A percentile compares a stretch with the other conserved stretches of the same genome.
These are phyloP conservation scores for Omphalotus olearius DNA, from an alignment of 1,284 basidiomycete species.

Conservation along the genomic window DNA sequence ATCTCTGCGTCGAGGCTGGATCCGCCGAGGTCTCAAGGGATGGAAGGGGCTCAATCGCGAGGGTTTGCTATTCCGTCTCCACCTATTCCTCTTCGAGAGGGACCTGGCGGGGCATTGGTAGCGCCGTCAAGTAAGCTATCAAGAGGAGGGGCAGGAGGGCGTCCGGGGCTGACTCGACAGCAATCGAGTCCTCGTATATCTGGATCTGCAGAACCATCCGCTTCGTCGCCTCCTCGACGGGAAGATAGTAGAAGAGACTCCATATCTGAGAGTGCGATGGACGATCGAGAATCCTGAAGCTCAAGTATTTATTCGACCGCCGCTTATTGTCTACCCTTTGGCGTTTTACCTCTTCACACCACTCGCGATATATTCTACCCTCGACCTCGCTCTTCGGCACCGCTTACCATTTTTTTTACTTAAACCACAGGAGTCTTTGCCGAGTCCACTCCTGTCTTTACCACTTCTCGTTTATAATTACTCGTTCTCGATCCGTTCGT, in stretches of 20 bases:
- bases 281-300: slow-evolving; percentile 21
- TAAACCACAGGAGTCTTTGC: background rate
- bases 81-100: slow-evolving; percentile 27
- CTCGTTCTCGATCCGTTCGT: slow-evolving; percentile 4
- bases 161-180: slow-evolving; percentile 24
- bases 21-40: slow-evolving; percentile 24
- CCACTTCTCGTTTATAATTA: too few relatives aligned
- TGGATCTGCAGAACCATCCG: slow-evolving; percentile 10
- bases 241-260: slow-evolving; percentile 30
- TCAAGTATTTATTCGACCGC: background rate
- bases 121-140: slow-evolving; percentile 17
- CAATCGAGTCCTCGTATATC: slow-evolving; percentile 17
- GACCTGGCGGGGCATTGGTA: slow-evolving; percentile 18
- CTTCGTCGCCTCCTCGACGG: slow-evolving; percentile 15
- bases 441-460: too few relatives aligned
- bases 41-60: background rate
- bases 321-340: slow-evolving; percentile 5
- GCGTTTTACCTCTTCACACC: slow-evolving; percentile 4
- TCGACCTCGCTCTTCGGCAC: background rate
- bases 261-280: slow-evolving; percentile 29
- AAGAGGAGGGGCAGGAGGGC: slow-evolving; percentile 16
- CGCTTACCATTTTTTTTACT: slow-evolving; percentile 7
- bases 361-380: background rate
- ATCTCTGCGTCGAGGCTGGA: slow-evolving; percentile 48
- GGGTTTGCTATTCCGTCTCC: slow-evolving; percentile 26